A percentile compares a stretch with the other conserved stretches of the same genome.
Evolutionary conservation across 805 yeast genomes (phyloP).

Genomic region (Teunomyces aglyptinius): DNA sequence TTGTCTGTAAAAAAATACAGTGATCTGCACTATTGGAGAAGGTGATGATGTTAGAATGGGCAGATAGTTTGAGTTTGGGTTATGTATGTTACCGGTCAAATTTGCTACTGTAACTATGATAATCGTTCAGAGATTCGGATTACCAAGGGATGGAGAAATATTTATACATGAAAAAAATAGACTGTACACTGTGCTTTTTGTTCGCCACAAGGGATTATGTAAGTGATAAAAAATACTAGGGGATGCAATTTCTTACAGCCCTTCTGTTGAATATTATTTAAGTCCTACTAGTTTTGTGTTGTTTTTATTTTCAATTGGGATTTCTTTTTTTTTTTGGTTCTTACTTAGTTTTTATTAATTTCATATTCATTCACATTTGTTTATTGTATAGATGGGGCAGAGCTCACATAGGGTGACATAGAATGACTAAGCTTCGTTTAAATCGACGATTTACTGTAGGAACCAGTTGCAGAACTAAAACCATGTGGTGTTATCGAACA

Average conservation of each 20-base stretch:
- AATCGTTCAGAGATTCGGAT: background rate
- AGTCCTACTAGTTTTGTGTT: background rate
- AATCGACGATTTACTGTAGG: too few relatives aligned
- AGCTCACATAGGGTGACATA: too few relatives aligned
- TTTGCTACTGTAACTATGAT: background rate
- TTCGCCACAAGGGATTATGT: slow-evolving; percentile 3
- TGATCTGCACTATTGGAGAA: background rate
- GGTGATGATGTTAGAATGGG: background rate
- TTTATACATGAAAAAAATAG: slow-evolving; percentile 1
- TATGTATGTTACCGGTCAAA: background rate
- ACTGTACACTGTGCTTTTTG: background rate
- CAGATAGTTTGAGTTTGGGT: background rate
- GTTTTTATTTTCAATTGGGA: background rate
- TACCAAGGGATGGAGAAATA: background rate
- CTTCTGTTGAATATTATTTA: background rate
- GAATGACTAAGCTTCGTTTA: too few relatives aligned
- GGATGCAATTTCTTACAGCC: slow-evolving; percentile 2
- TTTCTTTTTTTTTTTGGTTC: background rate
- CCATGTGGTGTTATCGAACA: background rate
- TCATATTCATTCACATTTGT: background rate
- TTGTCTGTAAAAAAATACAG: background rate
- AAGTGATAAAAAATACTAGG: slow-evolving; percentile 2
- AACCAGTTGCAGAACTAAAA: too few relatives aligned
- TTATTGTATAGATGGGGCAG: too few relatives aligned
- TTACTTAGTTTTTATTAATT: background rate